Evolutionary conservation across 1,284 basidiomycete genomes (phyloP).

Genomic region (Puccinia hordei): DNA sequence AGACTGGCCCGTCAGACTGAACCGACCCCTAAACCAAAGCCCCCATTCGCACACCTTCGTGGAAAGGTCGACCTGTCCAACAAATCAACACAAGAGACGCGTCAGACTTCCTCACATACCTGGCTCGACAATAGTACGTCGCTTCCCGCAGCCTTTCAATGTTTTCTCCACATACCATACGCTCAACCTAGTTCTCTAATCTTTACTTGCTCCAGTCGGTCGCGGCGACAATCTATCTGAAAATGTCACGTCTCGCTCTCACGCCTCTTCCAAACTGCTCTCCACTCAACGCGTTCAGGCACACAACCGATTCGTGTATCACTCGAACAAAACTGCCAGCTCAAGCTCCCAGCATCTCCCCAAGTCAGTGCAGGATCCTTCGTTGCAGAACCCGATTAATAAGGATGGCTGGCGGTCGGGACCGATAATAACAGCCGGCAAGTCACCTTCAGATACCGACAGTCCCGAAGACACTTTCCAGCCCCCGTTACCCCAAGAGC

Average conservation of each 20-base stretch:
- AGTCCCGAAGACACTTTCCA: slow-evolving; percentile 17
- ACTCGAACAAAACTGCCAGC: not conserved
- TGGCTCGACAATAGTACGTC: not conserved
- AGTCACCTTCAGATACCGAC: slow-evolving; percentile 1
- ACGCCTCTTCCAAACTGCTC: not conserved
- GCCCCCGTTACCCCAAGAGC: not conserved
- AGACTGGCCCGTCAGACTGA: not conserved
- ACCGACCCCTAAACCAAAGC: not conserved
- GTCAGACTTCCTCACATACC: not conserved
- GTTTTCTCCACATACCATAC: not conserved
- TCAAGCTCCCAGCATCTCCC: not conserved
- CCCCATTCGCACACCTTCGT: not conserved
- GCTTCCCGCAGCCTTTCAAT: not conserved
- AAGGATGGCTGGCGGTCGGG: not conserved
- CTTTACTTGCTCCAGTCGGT: not conserved
- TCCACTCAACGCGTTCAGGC: not conserved
- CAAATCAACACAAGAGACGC: not conserved
- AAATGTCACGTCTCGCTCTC: not conserved
- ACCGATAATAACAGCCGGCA: not conserved
- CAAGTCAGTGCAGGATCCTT: not conserved
- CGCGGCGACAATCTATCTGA: not conserved
- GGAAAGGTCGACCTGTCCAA: not conserved
- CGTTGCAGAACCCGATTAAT: not conserved
- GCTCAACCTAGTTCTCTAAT: too few relatives aligned
- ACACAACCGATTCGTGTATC: not conserved